Evolutionary conservation across 148 eudicot genomes (phyloP), one percentile per base, ranked within the genome.

Genomic region (Diospyros lotus): DNA sequence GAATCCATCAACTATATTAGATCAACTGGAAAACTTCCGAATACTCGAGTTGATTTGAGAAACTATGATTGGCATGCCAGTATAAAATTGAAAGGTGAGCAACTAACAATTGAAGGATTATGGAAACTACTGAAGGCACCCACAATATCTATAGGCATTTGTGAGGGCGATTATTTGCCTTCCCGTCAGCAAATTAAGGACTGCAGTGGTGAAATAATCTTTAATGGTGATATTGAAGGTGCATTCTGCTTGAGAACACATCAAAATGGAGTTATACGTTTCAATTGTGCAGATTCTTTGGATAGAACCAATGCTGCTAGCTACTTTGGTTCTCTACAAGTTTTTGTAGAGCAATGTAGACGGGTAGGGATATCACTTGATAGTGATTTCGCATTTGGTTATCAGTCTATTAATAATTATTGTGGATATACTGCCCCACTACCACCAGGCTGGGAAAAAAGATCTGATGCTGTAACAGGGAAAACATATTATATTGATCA

Each of bases 381-480:
- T 75, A 94, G 97, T 79, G 98, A 94, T 83, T 41, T 90, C 71
- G 91, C 89, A 44, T 87, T 82, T 78, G 96, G 90, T 65, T 85
- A 83, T 81, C 86, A 88, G 55, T 80, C 92, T 66, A 78, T 77
- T 74, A 87, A 89, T 78, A 89, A 84, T 76, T 80, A 83, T 76
- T 86, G 88, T 77, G 91, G 93, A 71, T 92, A 92, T 88, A 89
- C 81, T 60, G 98, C 98, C 54, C 98, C 98, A 72, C 84, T 94
- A 77, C 98, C 98, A 53, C 98, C 98, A 74, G 98, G 98, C 70
- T 94, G 98, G 98, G 98, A 94, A 81, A 92, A 94, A 81, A 83
- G 97, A 58, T 87, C 98, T 56, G 98, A 94, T 87, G 89, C 93
- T 4, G 98, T 94, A 62, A 94, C 98, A 14, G 98, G 98, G 72